phyloP scores from a whole-genome alignment of 768 basidiomycete species.

The Boletus fagicola region DNA sequence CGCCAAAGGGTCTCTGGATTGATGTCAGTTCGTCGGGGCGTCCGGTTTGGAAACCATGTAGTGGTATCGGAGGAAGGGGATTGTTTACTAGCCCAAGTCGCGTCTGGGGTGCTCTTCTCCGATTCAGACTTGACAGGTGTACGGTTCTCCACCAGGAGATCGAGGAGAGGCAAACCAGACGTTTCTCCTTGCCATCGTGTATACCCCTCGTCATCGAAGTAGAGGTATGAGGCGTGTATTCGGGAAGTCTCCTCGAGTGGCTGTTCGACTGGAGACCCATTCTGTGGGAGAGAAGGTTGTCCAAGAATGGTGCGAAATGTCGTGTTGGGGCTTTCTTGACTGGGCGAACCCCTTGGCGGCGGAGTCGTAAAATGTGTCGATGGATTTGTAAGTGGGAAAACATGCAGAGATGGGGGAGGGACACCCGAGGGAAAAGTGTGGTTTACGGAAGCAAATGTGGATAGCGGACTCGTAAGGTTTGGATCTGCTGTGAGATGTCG shows the following conservation, averaged over 20 bases:
- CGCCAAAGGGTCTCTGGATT: conserved; percentile 90
- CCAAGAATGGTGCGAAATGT: conserved; percentile 43
- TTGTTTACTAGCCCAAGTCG: conserved; percentile 32
- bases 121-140: conserved; percentile 39
- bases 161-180: conserved; percentile 85
- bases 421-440: conserved; percentile 53
- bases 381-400: conserved; percentile 78
- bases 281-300: conserved; percentile 30
- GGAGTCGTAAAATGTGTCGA: conserved; percentile 68
- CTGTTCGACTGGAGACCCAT: conserved; percentile 37
- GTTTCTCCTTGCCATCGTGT: conserved; percentile 92
- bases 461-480: conserved; percentile 32
- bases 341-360: conserved; percentile 42
- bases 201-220: conserved; percentile 84
- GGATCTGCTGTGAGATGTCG: conserved; percentile 37
- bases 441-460: conserved; percentile 40
- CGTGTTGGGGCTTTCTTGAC: conserved; percentile 45
- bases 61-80: conserved; percentile 35
- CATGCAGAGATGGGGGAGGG: conserved; percentile 75
- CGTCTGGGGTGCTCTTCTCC: conserved; percentile 23
- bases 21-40: conserved; percentile 67
- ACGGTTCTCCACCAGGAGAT: conserved; percentile 76
- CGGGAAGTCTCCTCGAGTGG: conserved; percentile 58
- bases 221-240: conserved; percentile 77
- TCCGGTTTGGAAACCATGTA: conserved; percentile 85